Conservation (phyloP, 73 alveolate genomes). For the Tetrahymena thermophila region DNA sequence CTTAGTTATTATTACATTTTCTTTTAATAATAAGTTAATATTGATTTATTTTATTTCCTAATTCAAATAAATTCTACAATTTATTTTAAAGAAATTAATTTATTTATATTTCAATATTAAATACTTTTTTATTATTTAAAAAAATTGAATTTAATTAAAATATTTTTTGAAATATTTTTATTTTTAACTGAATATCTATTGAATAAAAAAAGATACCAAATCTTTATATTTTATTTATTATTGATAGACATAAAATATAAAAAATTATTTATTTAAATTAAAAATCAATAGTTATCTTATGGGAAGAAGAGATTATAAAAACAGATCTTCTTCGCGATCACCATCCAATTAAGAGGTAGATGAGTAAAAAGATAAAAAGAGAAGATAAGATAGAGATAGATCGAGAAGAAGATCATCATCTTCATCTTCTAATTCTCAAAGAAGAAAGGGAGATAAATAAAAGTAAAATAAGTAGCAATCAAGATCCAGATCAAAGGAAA, state of each 20-base stretch:
- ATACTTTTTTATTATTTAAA: too few species aligned
- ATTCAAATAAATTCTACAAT: too few species aligned
- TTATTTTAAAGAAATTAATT: too few species aligned
- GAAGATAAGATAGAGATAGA: not conserved
- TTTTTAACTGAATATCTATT: not conserved
- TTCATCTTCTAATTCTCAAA: constrained; percentile 5
- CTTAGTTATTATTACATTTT: too few species aligned
- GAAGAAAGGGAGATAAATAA: not conserved
- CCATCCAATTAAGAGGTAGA: not conserved
- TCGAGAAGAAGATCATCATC: constrained; percentile 5
- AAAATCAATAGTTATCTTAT: not conserved
- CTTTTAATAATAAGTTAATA: too few species aligned
- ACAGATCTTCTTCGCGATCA: not conserved
- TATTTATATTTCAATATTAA: too few species aligned
- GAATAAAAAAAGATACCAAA: too few species aligned
- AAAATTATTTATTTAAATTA: not conserved
- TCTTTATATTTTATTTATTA: not conserved
- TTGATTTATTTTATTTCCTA: too few species aligned
- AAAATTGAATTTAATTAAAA: too few species aligned
- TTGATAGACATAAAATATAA: not conserved
- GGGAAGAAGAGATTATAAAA: not conserved
- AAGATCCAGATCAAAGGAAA: constrained; percentile 13
- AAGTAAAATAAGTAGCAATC: not conserved
- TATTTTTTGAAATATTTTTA: too few species aligned
- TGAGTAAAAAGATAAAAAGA: not conserved